Evolutionary conservation across 192 early-diverging fungal species (phyloP).

Genomic region (Entomortierella lignicola): DNA sequence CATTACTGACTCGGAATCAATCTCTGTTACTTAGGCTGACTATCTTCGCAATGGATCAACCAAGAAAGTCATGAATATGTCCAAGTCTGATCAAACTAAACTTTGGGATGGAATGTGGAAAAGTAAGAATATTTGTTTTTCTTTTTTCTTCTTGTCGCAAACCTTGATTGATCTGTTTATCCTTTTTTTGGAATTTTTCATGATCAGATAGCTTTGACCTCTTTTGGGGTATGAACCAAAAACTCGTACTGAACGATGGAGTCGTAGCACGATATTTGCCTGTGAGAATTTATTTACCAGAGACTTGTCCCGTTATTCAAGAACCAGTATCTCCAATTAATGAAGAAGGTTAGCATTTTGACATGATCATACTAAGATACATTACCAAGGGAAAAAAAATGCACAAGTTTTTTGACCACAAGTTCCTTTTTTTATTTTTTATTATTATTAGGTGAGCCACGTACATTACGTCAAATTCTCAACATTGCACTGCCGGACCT

Average conservation of each 20-base stretch:
- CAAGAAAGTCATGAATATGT: conserved; percentile 86
- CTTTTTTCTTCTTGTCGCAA: no score
- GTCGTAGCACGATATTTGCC: conserved; percentile 61
- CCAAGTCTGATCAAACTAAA: conserved; percentile 81
- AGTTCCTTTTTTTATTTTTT: neutral
- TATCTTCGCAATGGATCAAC: conserved; percentile 83
- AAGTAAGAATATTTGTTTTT: no score
- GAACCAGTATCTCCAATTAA: conserved; percentile 62
- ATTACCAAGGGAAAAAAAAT: no score
- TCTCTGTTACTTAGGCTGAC: conserved; percentile 67
- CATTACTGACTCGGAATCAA: neutral
- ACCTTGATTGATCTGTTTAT: no score
- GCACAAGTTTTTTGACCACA: no score
- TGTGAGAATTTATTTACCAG: conserved; percentile 66
- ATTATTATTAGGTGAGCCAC: conserved; percentile 18
- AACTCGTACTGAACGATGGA: conserved; percentile 57
- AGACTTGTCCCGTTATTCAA: conserved; percentile 67
- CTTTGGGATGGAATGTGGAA: conserved; percentile 76
- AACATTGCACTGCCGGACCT: conserved; percentile 58
- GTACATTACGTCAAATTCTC: conserved; percentile 60
- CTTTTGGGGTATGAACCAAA: conserved; percentile 73
- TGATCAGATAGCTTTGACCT: conserved; percentile 56
- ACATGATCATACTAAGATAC: no score
- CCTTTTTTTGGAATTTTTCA: neutral
- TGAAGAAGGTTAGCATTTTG: conserved; percentile 45